Conservation (phyloP, 306 rosid species). For the Quercus ilex region DNA sequence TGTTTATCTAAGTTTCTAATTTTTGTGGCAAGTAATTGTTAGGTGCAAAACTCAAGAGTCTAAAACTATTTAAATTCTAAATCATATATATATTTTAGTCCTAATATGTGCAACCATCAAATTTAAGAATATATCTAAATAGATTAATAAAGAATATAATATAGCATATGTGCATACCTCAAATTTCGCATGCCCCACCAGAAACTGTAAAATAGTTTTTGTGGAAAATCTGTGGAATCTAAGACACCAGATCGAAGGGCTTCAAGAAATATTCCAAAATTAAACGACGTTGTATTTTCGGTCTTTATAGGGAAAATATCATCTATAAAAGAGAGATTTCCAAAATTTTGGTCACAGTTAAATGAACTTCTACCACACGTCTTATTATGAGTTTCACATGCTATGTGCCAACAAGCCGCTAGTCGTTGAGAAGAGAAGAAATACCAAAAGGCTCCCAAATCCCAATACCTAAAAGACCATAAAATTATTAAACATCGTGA, state of each 20-base stretch:
- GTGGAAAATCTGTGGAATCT: conserved; percentile 67
- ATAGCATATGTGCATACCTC: too few species aligned
- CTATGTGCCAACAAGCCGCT: too few species aligned
- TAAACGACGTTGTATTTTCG: conserved; percentile 31
- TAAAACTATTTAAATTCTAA: too few species aligned
- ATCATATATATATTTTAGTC: neutral
- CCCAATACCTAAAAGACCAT: conserved; percentile 60
- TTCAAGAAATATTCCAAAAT: conserved; percentile 84
- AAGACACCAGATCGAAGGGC: conserved; percentile 88
- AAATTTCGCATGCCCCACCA: conserved; percentile 54
- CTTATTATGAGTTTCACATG: too few species aligned
- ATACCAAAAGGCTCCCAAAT: too few species aligned
- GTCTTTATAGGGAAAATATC: conserved; percentile 52
- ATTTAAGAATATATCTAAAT: too few species aligned
- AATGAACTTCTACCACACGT: conserved; percentile 36
- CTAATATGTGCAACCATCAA: too few species aligned
- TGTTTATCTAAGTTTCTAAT: neutral
- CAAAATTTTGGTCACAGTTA: conserved; percentile 43
- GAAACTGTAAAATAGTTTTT: conserved; percentile 74
- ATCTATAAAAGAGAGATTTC: conserved; percentile 35
- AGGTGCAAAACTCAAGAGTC: too few species aligned
- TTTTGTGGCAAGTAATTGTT: too few species aligned
- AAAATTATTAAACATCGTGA: conserved; percentile 21
- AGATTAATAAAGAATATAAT: too few species aligned
- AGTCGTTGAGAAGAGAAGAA: too few species aligned